These are phyloP conservation scores for Platanus orientalis DNA, from an alignment of 164 flowering plant genomes.

Conservation along the genomic window DNA sequence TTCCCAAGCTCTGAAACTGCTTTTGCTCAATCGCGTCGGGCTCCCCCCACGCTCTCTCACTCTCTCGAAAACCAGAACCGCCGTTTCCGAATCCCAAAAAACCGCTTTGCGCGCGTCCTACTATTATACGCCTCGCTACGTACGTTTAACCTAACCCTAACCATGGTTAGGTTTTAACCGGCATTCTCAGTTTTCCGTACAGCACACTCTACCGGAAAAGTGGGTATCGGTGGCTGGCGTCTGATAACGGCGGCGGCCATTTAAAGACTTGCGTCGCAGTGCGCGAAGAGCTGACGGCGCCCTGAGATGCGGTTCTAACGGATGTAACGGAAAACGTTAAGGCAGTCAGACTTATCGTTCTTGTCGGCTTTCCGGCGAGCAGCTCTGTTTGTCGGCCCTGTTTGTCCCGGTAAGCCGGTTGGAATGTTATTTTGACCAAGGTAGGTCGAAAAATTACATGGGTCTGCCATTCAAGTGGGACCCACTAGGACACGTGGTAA, in stretches of 20 bases:
- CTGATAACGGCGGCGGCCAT: constrained; percentile 14
- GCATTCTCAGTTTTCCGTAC: constrained; percentile 2
- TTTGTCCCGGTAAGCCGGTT: no score
- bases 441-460: no score
- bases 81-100: constrained; percentile 32
- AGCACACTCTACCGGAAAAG: constrained; percentile 5
- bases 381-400: no score
- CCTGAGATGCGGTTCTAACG: constrained; percentile 17
- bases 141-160: constrained; percentile 11
- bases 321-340: no score
- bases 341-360: no score
- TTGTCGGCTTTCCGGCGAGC: no score
- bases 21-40: neutral
- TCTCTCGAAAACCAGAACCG: constrained; percentile 2
- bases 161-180: constrained; percentile 22
- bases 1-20: constrained; percentile 9
- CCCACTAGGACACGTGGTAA: no score
- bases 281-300: constrained; percentile 6
- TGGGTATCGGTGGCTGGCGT: constrained; percentile 10
- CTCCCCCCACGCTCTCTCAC: constrained; percentile 1
- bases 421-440: no score
- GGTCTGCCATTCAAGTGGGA: no score
- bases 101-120: constrained; percentile 24
- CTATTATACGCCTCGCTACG: constrained; percentile 23
- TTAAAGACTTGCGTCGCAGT: neutral